phyloP scores from a whole-genome alignment of 305 asterid genomes.

The Fraxinus nigra region DNA sequence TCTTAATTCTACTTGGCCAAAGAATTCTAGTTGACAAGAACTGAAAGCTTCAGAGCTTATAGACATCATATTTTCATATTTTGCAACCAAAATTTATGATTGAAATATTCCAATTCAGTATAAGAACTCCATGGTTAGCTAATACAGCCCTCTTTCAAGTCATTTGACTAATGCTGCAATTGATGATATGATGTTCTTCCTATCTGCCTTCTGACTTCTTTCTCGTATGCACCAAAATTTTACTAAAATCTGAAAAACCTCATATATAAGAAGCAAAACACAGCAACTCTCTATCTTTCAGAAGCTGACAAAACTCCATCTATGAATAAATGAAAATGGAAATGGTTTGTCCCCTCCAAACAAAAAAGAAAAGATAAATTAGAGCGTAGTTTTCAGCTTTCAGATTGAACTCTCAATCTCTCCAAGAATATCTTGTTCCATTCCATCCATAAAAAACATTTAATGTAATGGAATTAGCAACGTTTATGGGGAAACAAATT shows the following conservation, averaged over 20 bases:
- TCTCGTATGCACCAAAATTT: neutral
- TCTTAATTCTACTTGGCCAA: neutral
- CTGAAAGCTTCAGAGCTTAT: neutral
- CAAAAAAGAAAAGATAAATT: neutral
- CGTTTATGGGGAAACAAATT: neutral
- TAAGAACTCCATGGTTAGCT: neutral
- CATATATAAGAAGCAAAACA: neutral
- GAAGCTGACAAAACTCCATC: neutral
- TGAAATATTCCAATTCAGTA: neutral
- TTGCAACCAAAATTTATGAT: neutral
- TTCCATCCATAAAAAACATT: neutral
- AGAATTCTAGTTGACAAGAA: neutral
- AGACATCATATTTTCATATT: neutral
- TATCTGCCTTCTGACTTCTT: neutral
- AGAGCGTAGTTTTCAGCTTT: neutral
- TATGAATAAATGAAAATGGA: neutral
- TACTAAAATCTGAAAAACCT: neutral
- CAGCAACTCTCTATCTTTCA: neutral
- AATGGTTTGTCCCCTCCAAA: neutral
- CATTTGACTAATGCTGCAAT: neutral
- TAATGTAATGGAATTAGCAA: neutral
- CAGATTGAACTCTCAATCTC: neutral
- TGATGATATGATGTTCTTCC: neutral
- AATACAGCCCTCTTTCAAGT: neutral
- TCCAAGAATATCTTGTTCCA: neutral